These are phyloP conservation scores for Fallopia convolvulus DNA, from an alignment of 148 eudicot genomes.

Conservation along the genomic window DNA sequence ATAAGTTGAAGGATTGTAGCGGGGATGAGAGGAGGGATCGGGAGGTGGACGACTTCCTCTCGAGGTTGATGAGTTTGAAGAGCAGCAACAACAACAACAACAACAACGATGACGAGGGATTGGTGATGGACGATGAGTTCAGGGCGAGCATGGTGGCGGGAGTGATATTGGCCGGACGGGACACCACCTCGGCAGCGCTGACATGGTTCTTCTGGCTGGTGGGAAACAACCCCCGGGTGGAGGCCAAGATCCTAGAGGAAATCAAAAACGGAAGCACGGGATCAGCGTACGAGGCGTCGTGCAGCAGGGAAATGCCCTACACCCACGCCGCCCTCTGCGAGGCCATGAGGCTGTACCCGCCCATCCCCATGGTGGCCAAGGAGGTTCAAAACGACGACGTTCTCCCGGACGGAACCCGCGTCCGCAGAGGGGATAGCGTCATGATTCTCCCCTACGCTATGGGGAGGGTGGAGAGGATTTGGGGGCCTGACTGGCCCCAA, in stretches of 20 bases:
- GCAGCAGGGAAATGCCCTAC: slow-evolving; percentile 8
- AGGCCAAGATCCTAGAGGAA: background rate
- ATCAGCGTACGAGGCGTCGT: background rate
- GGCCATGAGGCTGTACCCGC: slow-evolving; percentile 13
- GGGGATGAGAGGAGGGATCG: too few species aligned
- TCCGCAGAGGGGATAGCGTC: slow-evolving; percentile 15
- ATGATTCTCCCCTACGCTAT: background rate
- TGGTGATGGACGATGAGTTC: background rate
- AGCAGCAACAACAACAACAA: background rate
- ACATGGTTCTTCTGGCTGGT: slow-evolving; percentile 5
- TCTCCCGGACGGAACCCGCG: slow-evolving; percentile 18
- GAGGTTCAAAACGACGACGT: slow-evolving; percentile 11
- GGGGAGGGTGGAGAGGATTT: slow-evolving; percentile 26
- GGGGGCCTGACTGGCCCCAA: slow-evolving; percentile 24
- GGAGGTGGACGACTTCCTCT: background rate
- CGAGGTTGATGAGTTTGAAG: background rate
- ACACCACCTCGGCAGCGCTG: background rate
- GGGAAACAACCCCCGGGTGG: background rate
- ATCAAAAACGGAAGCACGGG: background rate
- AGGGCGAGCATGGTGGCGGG: slow-evolving; percentile 2
- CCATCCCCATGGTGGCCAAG: slow-evolving; percentile 1
- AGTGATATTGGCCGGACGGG: background rate
- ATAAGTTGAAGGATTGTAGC: background rate
- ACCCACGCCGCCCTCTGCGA: slow-evolving; percentile 11
- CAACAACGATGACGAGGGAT: background rate